Evolutionary conservation across 2,329 filamentous ascomycete species (phyloP).

Genomic region (Shiraia bambusicola): DNA sequence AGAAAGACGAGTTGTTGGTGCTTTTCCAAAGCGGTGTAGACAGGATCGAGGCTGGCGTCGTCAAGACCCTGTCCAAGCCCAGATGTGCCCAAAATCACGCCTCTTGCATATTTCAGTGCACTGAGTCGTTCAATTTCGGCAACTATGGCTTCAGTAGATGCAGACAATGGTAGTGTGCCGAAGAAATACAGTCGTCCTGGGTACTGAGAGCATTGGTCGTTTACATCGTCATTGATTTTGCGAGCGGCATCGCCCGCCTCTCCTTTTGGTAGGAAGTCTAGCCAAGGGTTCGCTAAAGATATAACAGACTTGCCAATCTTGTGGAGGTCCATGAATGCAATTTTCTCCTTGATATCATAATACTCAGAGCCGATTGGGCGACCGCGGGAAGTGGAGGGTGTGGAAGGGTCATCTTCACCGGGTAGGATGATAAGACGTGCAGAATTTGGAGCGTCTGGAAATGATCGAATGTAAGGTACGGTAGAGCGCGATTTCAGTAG

Average conservation of each 20-base stretch:
- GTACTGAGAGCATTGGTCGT: slow-evolving; percentile 66
- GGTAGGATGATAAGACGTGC: slow-evolving; percentile 69
- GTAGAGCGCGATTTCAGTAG: slow-evolving; percentile 58
- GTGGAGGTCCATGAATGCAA: slow-evolving; percentile 86
- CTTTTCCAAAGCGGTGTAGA: slow-evolving; percentile 70
- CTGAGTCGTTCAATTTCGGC: slow-evolving; percentile 65
- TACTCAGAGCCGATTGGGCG: slow-evolving; percentile 83
- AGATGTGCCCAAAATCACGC: slow-evolving; percentile 85
- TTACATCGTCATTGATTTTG: slow-evolving; percentile 76
- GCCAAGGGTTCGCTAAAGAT: slow-evolving; percentile 89
- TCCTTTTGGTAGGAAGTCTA: slow-evolving; percentile 71
- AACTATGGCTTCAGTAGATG: slow-evolving; percentile 61
- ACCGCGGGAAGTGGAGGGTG: slow-evolving; percentile 61
- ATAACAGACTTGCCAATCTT: slow-evolving; percentile 80
- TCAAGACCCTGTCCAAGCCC: slow-evolving; percentile 80
- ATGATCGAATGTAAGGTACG: slow-evolving; percentile 72
- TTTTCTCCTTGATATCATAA: slow-evolving; percentile 75
- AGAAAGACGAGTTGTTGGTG: slow-evolving; percentile 72
- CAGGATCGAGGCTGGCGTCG: slow-evolving; percentile 69
- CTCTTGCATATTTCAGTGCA: slow-evolving; percentile 67
- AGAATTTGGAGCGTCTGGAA: slow-evolving; percentile 54
- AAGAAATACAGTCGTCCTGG: slow-evolving; percentile 78
- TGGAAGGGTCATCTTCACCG: slow-evolving; percentile 56
- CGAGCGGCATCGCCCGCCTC: slow-evolving; percentile 65
- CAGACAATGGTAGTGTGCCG: slow-evolving; percentile 76